Conservation (phyloP, 768 basidiomycete species). For the Lentinula sp. region DNA sequence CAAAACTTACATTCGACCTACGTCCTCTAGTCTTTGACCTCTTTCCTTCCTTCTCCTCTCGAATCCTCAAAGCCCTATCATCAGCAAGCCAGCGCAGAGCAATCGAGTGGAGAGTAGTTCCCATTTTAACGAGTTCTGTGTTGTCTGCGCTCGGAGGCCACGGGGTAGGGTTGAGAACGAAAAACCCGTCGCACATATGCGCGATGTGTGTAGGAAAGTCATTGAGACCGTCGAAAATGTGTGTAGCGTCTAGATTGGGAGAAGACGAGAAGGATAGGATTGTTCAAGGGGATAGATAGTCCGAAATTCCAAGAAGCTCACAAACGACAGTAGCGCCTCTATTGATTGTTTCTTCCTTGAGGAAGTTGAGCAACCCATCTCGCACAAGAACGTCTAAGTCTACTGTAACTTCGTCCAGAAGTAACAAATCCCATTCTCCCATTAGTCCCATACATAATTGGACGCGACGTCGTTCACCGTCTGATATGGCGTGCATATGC, state of each 20-base stretch:
- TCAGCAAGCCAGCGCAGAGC: conserved; percentile 86
- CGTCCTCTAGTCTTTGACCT: conserved; percentile 57
- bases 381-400: conserved; percentile 96
- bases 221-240: conserved; percentile 42
- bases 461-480: conserved; percentile 80
- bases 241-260: conserved; percentile 71
- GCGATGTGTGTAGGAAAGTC: conserved; percentile 91
- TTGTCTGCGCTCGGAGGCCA: conserved; percentile 51
- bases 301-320: conserved; percentile 22
- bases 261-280: background rate
- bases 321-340: conserved; percentile 88
- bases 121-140: conserved; percentile 10
- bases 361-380: conserved; percentile 82
- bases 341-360: conserved; percentile 72
- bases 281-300: no score
- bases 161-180: conserved; percentile 57
- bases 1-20: conserved; percentile 47
- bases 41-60: conserved; percentile 50
- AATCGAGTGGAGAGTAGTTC: conserved; percentile 52
- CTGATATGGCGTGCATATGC: conserved; percentile 58
- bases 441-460: conserved; percentile 94
- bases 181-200: conserved; percentile 83
- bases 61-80: conserved; percentile 63
- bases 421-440: conserved; percentile 87
- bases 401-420: conserved; percentile 96